These are phyloP conservation scores for Platanthera zijinensis DNA, from an alignment of 106 monocot genomes.

Conservation along the genomic window DNA sequence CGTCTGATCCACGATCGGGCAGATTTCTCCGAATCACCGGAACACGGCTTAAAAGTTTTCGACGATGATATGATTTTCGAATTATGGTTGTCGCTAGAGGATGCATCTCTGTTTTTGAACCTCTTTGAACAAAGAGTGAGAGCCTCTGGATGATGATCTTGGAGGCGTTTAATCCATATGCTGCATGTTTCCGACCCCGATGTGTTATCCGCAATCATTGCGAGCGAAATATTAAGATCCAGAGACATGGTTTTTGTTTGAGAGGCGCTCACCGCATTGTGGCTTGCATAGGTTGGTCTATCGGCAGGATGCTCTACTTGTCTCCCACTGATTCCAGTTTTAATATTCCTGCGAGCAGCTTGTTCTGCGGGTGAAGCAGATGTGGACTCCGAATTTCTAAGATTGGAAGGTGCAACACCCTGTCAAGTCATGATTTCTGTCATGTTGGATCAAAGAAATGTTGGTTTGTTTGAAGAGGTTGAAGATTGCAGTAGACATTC, in stretches of 20 bases:
- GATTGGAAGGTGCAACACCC: background rate
- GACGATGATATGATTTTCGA: background rate
- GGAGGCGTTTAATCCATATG: constrained; percentile 60
- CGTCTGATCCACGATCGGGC: constrained; percentile 45
- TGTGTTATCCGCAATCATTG: background rate
- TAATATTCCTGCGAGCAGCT: background rate
- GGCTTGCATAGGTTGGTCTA: background rate
- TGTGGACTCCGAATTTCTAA: background rate
- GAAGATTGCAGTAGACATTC: background rate
- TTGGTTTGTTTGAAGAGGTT: background rate
- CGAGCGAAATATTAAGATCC: constrained; percentile 8
- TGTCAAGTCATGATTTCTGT: background rate
- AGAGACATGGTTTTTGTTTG: constrained; percentile 21
- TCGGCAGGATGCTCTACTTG: constrained; percentile 1
- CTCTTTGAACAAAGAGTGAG: constrained; percentile 16
- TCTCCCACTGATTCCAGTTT: background rate
- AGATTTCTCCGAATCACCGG: constrained; percentile 13
- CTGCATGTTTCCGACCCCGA: constrained; percentile 17
- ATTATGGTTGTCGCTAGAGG: constrained; percentile 20
- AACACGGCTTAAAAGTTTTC: constrained; percentile 5
- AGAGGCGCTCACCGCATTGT: constrained; percentile 12
- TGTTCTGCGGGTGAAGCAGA: constrained; percentile 4
- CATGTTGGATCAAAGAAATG: background rate
- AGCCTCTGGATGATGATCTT: constrained; percentile 10
- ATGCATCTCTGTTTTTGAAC: constrained; percentile 18